Conservation (phyloP, 768 basidiomycete species). For the Floccularia luteovirens region DNA sequence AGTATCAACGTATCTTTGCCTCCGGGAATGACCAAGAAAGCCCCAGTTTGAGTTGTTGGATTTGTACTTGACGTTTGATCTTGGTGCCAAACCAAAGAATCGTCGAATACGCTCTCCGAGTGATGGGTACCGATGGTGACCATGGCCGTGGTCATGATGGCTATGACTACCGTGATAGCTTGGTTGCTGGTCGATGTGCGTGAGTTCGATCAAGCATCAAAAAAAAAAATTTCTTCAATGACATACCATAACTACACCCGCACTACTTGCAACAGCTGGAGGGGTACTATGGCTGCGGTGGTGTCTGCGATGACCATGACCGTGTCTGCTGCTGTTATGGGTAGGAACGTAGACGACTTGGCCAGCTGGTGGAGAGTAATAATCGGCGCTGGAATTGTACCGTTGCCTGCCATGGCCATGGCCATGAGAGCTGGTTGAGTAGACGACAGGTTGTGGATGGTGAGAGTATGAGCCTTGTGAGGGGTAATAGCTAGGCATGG, state of each 20-base stretch:
- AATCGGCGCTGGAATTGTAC: conserved; percentile 10
- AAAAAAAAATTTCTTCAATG: neutral
- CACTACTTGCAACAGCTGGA: conserved; percentile 14
- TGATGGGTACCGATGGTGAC: conserved; percentile 18
- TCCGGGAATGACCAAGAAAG: conserved; percentile 44
- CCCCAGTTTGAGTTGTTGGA: conserved; percentile 42
- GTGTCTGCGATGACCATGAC: conserved; percentile 17
- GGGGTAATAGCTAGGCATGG: conserved; percentile 23
- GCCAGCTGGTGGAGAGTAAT: conserved; percentile 17
- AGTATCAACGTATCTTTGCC: conserved; percentile 41
- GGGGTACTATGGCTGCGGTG: conserved; percentile 15
- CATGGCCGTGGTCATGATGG: conserved; percentile 12
- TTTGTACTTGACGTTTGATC: conserved; percentile 26
- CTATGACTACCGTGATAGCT: conserved; percentile 16
- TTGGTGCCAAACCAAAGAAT: conserved; percentile 44
- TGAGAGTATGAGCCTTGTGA: conserved; percentile 22
- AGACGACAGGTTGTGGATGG: conserved; percentile 21
- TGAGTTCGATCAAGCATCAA: neutral
- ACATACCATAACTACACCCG: conserved; percentile 21
- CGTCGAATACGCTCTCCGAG: conserved; percentile 40
- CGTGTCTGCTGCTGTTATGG: conserved; percentile 14
- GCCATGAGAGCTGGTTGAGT: conserved; percentile 17
- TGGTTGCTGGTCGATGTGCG: conserved; percentile 17
- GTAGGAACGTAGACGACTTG: conserved; percentile 24
- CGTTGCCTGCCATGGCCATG: conserved; percentile 1